Evolutionary conservation across 352 stramenopile genomes (phyloP).

Genomic region (Phytophthora kernoviae): DNA sequence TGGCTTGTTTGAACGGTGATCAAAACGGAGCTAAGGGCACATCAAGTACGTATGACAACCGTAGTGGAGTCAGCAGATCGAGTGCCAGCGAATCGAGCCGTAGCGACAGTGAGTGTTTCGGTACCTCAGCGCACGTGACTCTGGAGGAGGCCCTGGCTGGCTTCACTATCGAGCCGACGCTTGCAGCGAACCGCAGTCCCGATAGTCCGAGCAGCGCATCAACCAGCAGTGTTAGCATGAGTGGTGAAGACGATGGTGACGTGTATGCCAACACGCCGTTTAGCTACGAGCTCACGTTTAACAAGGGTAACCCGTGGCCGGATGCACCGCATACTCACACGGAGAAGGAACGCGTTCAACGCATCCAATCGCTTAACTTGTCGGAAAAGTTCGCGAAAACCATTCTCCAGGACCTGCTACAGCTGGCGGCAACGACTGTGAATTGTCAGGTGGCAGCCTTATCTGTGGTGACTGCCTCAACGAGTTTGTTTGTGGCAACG

Average conservation of each 20-base stretch:
- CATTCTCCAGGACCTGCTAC: slow-evolving; percentile 71
- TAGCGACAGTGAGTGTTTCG: slow-evolving; percentile 43
- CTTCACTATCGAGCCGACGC: slow-evolving; percentile 49
- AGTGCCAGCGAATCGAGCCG: slow-evolving; percentile 36
- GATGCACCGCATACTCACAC: slow-evolving; percentile 64
- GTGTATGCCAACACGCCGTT: slow-evolving; percentile 60
- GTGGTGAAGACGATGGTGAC: slow-evolving; percentile 59
- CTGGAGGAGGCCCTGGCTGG: slow-evolving; percentile 39
- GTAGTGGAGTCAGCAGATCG: slow-evolving; percentile 22
- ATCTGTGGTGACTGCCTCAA: slow-evolving; percentile 70
- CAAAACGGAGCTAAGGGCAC: slow-evolving; percentile 33
- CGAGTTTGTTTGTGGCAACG: slow-evolving; percentile 77
- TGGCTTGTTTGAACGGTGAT: slow-evolving; percentile 77
- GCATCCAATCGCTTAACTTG: slow-evolving; percentile 73
- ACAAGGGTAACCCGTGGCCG: slow-evolving; percentile 77
- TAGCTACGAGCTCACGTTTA: slow-evolving; percentile 72
- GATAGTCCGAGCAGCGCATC: slow-evolving; percentile 40
- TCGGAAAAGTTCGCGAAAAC: slow-evolving; percentile 81
- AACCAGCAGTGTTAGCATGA: slow-evolving; percentile 36
- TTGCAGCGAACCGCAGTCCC: slow-evolving; percentile 20
- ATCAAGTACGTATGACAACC: slow-evolving; percentile 33
- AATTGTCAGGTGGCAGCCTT: slow-evolving; percentile 75
- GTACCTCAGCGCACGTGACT: slow-evolving; percentile 39
- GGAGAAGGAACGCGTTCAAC: slow-evolving; percentile 59
- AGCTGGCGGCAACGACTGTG: slow-evolving; percentile 71